phyloP scores from a whole-genome alignment of 768 basidiomycete genomes.

The Rhodotorula babjevae region DNA sequence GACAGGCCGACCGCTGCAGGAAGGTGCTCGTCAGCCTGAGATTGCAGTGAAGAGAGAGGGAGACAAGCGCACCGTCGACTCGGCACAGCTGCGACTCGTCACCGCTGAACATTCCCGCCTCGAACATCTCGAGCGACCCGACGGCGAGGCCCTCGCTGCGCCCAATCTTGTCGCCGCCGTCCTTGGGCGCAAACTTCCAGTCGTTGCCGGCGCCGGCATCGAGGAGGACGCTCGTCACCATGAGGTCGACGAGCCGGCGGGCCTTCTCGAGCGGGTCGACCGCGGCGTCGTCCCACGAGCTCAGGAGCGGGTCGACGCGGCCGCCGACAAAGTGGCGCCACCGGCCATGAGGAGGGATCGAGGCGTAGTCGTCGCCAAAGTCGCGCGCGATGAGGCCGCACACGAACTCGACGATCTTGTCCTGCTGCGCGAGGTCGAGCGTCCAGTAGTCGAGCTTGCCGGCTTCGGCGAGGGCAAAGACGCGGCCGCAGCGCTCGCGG shows the following conservation, averaged over 20 bases:
- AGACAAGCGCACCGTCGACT: constrained; percentile 67
- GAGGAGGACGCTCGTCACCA: constrained; percentile 82
- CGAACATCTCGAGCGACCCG: constrained; percentile 86
- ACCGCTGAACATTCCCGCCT: constrained; percentile 72
- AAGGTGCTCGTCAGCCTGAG: too few species aligned
- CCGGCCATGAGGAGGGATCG: constrained; percentile 59
- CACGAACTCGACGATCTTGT: constrained; percentile 49
- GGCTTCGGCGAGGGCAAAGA: constrained; percentile 69
- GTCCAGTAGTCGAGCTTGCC: constrained; percentile 79
- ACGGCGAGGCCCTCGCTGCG: constrained; percentile 68
- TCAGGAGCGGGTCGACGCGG: constrained; percentile 40
- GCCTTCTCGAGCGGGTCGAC: constrained; percentile 53
- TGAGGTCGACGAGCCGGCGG: constrained; percentile 78
- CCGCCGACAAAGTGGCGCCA: constrained; percentile 68
- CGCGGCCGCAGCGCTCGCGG: constrained; percentile 71
- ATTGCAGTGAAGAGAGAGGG: neutral
- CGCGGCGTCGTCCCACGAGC: constrained; percentile 25
- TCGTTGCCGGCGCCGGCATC: constrained; percentile 85
- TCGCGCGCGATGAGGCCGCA: constrained; percentile 54
- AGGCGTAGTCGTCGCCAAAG: constrained; percentile 64
- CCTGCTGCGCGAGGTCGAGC: constrained; percentile 72
- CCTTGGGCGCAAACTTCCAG: constrained; percentile 70
- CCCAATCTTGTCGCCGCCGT: constrained; percentile 57
- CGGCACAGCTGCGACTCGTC: constrained; percentile 58
- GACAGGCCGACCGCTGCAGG: constrained; percentile 64